Percentiles rank a stretch among this genome's conserved stretches.
Evolutionary conservation across 768 basidiomycete species (phyloP).

Genomic region (Termitomyces bulborhizus): DNA sequence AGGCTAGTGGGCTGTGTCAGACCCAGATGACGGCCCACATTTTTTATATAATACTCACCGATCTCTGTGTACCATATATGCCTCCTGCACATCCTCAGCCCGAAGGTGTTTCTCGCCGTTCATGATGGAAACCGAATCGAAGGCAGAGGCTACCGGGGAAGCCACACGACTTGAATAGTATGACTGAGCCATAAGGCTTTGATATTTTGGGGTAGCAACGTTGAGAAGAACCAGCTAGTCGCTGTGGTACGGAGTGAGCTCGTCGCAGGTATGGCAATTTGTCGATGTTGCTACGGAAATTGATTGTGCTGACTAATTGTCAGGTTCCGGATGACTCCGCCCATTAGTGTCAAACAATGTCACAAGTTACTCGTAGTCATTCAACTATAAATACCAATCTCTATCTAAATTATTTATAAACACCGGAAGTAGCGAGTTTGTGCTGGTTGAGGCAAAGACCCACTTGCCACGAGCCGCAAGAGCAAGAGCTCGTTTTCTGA

Average conservation of each 20-base stretch:
- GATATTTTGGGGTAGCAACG: slow-evolving; percentile 1
- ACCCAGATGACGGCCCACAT: neutral
- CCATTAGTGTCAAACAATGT: no score
- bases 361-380: no score
- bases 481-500: neutral
- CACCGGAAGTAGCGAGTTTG: neutral
- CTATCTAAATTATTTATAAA: neutral
- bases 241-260: slow-evolving; percentile 8
- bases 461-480: neutral
- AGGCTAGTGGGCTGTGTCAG: slow-evolving; percentile 39
- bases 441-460: neutral
- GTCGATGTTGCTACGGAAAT: slow-evolving; percentile 2
- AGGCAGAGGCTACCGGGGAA: slow-evolving; percentile 27
- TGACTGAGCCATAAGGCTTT: slow-evolving; percentile 33
- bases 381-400: neutral
- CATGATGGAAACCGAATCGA: slow-evolving; percentile 23
- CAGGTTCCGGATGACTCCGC: slow-evolving; percentile 12
- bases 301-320: slow-evolving; percentile 12
- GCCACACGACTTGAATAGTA: slow-evolving; percentile 30
- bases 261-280: slow-evolving; percentile 7
- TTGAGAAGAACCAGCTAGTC: slow-evolving; percentile 5
- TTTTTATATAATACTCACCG: slow-evolving; percentile 40
- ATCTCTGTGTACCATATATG: slow-evolving; percentile 70
- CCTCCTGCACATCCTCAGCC: slow-evolving; percentile 70
- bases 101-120: slow-evolving; percentile 41